Percentiles rank a stretch among this genome's conserved stretches.
phyloP scores from a whole-genome alignment of 768 basidiomycete species.

The Auriscalpium vulgare region DNA sequence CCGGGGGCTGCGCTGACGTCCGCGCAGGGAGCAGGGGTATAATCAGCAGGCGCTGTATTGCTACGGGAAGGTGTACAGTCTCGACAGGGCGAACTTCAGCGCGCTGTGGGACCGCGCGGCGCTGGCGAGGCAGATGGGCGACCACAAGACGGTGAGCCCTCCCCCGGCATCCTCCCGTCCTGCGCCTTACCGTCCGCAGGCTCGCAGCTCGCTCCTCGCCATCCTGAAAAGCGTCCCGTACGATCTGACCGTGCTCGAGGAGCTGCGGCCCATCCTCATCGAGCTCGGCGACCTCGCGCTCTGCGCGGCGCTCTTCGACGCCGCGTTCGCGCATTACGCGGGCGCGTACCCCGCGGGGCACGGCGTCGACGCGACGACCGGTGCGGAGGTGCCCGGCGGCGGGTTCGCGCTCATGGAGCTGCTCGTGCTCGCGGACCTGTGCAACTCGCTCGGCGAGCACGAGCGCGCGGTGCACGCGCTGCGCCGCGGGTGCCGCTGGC shows the following conservation, averaged over 20 bases:
- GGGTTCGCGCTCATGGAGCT: slow-evolving; percentile 60
- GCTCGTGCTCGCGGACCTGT: slow-evolving; percentile 79
- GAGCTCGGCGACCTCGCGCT: slow-evolving; percentile 59
- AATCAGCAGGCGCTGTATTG: slow-evolving; percentile 90
- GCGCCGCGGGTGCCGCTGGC: slow-evolving; percentile 75
- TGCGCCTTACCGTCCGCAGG: slow-evolving; percentile 26
- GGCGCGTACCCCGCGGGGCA: slow-evolving; percentile 40
- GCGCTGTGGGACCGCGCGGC: slow-evolving; percentile 86
- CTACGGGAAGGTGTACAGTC: slow-evolving; percentile 70
- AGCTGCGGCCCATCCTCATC: slow-evolving; percentile 70
- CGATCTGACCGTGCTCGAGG: slow-evolving; percentile 69
- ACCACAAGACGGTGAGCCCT: slow-evolving; percentile 51
- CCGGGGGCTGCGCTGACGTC: not conserved
- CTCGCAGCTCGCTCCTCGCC: slow-evolving; percentile 53
- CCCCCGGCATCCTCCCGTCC: not conserved
- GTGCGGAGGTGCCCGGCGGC: slow-evolving; percentile 19
- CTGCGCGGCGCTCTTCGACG: slow-evolving; percentile 61
- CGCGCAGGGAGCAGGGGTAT: slow-evolving; percentile 52
- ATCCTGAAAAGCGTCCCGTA: slow-evolving; percentile 74
- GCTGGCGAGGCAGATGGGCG: slow-evolving; percentile 69
- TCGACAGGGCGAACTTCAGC: slow-evolving; percentile 76
- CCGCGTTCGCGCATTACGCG: slow-evolving; percentile 67
- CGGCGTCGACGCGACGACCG: slow-evolving; percentile 25
- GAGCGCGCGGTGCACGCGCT: slow-evolving; percentile 62
- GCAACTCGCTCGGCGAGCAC: slow-evolving; percentile 62